These are phyloP conservation scores for Cytospora mali DNA, from an alignment of 2,329 filamentous ascomycete species.

Conservation along the genomic window DNA sequence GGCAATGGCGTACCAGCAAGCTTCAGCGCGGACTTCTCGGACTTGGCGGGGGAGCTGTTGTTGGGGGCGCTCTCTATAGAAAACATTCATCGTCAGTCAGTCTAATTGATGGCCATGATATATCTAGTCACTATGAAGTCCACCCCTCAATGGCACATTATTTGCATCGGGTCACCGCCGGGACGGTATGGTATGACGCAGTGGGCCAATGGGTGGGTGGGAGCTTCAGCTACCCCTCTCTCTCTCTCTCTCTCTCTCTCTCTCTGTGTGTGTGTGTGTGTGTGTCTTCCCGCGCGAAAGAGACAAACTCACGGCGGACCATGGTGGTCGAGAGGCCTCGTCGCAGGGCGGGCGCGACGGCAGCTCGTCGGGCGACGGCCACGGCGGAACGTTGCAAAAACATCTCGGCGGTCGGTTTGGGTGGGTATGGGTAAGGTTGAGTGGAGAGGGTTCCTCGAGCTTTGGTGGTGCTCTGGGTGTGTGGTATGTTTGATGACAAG, in stretches of 20 bases:
- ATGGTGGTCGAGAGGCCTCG: conserved; percentile 64
- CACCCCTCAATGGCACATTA: not conserved
- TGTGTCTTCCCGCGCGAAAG: too few relatives aligned
- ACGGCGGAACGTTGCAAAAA: conserved; percentile 66
- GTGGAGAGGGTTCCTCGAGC: conserved; percentile 30
- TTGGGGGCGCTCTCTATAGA: conserved; percentile 24
- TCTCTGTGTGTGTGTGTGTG: too few relatives aligned
- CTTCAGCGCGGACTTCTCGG: conserved; percentile 14
- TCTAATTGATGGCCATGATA: not conserved
- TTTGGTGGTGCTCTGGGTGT: conserved; percentile 30
- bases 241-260: too few relatives aligned
- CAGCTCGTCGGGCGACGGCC: conserved; percentile 62
- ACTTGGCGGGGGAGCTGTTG: conserved; percentile 24
- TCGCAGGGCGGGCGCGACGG: conserved; percentile 54
- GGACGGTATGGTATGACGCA: conserved; percentile 24
- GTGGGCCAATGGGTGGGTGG: conserved; percentile 33
- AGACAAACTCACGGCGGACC: conserved; percentile 59
- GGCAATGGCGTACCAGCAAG: conserved; percentile 23
- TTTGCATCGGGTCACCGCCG: not conserved
- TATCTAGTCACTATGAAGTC: not conserved
- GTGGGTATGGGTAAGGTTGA: conserved; percentile 14
- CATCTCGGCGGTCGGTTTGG: conserved; percentile 51
- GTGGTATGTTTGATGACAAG: conserved; percentile 5
- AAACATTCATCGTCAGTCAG: conserved; percentile 2
- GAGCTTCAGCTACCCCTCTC: too few relatives aligned